Base-by-base conservation (phyloP, 2,329 filamentous ascomycete species). In the Triangularia setosa region DNA sequence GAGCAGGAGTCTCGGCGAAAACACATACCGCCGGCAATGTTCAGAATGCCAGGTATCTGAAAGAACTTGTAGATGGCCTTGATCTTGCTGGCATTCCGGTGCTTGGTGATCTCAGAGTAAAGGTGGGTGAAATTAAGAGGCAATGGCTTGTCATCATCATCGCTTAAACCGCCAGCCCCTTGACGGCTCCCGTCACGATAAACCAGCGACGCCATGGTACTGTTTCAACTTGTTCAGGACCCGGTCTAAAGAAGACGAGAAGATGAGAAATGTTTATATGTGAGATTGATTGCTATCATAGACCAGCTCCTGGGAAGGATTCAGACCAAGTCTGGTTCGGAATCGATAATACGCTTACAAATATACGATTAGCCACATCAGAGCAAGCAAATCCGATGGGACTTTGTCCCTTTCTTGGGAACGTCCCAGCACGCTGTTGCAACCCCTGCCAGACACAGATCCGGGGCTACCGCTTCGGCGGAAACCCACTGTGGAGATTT, bases 61-160 rank as follows among this genome's bases (percentile, higher is more conserved):
- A 95, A 95, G 78, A 91, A 96, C 77, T 92, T 92, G 81, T 97
- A 97, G 76, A 93, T 92, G 40, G 83, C 59, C 80, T 97, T 97
- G 75, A 96, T 84, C 53, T 80, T 80, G 73, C 88, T 95, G 6
- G 84, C 80, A 6, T 80, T 70, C 8, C 92, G 84, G 56, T 84
- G 83, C 72, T 83, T 88, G 57, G 92, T 90, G 54, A 87, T 82
- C 64, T 86, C 81, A 0, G 91, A 93, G 70, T 88, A 89, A 74
- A 93, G 89, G 74, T 97, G 91, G 70, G 87, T 90, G 66, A 97
- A 81, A 75, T 97, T 90, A 69, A 87, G 79, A 5, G 93, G 92
- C 64, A 72, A 68, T 27, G 76, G 77, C 72, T 74, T 76, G 57
- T 71, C 72, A 21, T 44, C 63, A 30, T 23, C 35, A 14, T 27